phyloP scores from a whole-genome alignment of 1,139 yeast genomes.

The Sugiyamaella japonica region DNA sequence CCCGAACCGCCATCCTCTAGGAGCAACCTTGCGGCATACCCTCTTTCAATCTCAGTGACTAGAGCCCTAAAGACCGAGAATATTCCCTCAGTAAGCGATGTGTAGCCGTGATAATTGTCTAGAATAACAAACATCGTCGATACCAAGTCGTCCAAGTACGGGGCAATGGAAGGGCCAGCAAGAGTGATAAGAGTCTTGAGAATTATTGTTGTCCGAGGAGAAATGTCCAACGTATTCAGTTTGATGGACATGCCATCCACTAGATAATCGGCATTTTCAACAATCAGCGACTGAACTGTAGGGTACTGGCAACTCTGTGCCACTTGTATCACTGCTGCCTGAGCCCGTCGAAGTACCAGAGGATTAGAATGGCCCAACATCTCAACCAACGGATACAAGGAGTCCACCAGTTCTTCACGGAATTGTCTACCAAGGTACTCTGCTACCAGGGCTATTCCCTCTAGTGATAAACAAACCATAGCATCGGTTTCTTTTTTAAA shows the following conservation, averaged over 20 bases:
- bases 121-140: slow-evolving; percentile 71
- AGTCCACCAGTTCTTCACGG: slow-evolving; percentile 52
- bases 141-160: slow-evolving; percentile 69
- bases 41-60: slow-evolving; percentile 51
- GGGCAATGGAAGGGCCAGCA: slow-evolving; percentile 66
- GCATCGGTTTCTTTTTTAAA: slow-evolving; percentile 12
- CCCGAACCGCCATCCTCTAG: slow-evolving; percentile 10
- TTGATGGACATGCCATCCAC: slow-evolving; percentile 71
- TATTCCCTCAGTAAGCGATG: slow-evolving; percentile 67
- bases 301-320: slow-evolving; percentile 58
- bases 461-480: slow-evolving; percentile 37
- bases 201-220: slow-evolving; percentile 73
- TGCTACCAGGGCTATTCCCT: slow-evolving; percentile 46
- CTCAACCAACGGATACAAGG: slow-evolving; percentile 56
- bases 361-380: slow-evolving; percentile 52
- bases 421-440: slow-evolving; percentile 46
- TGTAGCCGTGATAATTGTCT: slow-evolving; percentile 83
- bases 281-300: slow-evolving; percentile 55
- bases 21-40: slow-evolving; percentile 33
- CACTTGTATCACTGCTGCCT: slow-evolving; percentile 47
- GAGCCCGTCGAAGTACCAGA: slow-evolving; percentile 49
- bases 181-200: slow-evolving; percentile 64
- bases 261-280: slow-evolving; percentile 75
- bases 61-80: slow-evolving; percentile 70
- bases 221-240: slow-evolving; percentile 64